These are phyloP conservation scores for Cryptococcus sp. DNA, from an alignment of 1,284 basidiomycete species.

Conservation along the genomic window DNA sequence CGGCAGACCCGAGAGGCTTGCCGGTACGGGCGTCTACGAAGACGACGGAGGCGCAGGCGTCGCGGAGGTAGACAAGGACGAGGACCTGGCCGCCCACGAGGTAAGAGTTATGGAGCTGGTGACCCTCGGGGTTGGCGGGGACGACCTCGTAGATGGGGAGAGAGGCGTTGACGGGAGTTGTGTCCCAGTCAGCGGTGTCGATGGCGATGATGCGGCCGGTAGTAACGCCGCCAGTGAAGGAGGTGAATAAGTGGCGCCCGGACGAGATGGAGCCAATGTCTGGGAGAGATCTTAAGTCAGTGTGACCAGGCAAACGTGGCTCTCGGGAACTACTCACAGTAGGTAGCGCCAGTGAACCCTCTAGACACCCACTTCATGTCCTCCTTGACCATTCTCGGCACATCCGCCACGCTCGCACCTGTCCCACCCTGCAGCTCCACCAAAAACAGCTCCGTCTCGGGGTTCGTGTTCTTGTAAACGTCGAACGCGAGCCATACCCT, in stretches of 20 bases:
- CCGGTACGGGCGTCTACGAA: conserved; percentile 20
- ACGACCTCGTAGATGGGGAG: conserved; percentile 12
- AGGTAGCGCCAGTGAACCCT: conserved; percentile 17
- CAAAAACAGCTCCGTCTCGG: conserved; percentile 19
- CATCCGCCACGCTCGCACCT: not conserved
- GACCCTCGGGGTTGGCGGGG: conserved; percentile 10
- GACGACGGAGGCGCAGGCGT: conserved; percentile 20
- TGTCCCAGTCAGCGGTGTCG: conserved; percentile 9
- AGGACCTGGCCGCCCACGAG: conserved; percentile 13
- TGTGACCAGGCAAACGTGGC: not conserved
- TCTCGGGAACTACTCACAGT: conserved; percentile 9
- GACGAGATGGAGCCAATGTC: conserved; percentile 15
- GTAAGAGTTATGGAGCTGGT: conserved; percentile 12
- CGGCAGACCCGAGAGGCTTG: conserved; percentile 14
- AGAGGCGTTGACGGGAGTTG: not conserved
- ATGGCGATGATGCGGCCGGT: conserved; percentile 17
- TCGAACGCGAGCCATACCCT: conserved; percentile 15
- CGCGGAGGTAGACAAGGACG: conserved; percentile 18
- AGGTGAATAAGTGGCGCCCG: conserved; percentile 16
- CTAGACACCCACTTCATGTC: conserved; percentile 13
- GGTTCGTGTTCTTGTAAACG: conserved; percentile 20
- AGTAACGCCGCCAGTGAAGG: conserved; percentile 13
- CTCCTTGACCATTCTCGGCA: conserved; percentile 1
- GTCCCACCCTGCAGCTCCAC: conserved; percentile 10
- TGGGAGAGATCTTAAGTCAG: not conserved